Base-by-base conservation (phyloP, 164 flowering plant genomes). In the Kingdonia uniflora region DNA sequence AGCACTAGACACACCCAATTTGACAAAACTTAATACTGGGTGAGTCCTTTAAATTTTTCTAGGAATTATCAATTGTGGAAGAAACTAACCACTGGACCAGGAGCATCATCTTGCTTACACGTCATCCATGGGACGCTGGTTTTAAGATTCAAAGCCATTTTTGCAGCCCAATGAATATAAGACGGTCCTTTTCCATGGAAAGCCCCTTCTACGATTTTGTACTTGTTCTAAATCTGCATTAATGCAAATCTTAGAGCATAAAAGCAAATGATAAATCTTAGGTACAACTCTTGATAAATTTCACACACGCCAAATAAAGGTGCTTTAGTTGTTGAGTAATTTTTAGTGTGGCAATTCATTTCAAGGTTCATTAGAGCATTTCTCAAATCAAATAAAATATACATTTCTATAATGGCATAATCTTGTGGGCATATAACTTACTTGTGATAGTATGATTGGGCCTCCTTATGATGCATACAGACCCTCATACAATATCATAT, bases 41-140 rank as follows among this genome's bases (percentile, higher is more conserved):
- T 33, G 33, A 50, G 14, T 26, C 20, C 11, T 29, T 21, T 19
- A 5, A 40, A 16, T 51, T 16, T 14, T 22, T 15, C 6, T 40
- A 10, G 14, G 21, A n/a, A 22, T 23, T 38, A 12, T 11, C 24
- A 17, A 15, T 12, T 3, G 35, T 29, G 6, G 8, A 29, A 29
- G 4, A 29, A 29, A 29, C 35, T 29, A 29, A 29, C 35, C 35
- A 29, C 35, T 29, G 35, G 6, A 29, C 73, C 78, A 52, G 98
- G 96, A 57, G 96, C 98, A 71, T 92, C 96, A 56, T 69, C 47
- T 72, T 92, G 96, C 74, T 48, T 76, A 81, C 96, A 92, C 98
- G 88, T 92, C 55, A 92, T 86, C 96, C 99, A 92, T 21, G 99
- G 99, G 68, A 92, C 96, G 50, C 91, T 85, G 66, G 96, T 94